Evolutionary conservation across 2,329 filamentous ascomycete species (phyloP), one percentile per base, ranked within the genome.

Genomic region (Lomentospora prolificans): DNA sequence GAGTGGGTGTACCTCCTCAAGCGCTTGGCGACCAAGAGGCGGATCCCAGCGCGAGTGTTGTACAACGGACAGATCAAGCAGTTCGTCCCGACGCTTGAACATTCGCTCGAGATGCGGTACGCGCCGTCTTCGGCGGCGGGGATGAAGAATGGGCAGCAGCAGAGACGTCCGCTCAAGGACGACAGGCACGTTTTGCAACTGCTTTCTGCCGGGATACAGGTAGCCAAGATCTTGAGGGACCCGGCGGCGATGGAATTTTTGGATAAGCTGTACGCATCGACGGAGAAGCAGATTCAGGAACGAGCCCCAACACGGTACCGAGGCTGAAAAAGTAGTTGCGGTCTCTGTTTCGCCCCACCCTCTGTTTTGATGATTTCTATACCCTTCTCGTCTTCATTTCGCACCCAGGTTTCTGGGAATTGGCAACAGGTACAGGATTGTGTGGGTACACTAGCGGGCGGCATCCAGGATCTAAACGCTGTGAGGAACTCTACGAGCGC

Each of bases 51-150:
- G 50, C 79, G 89, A 56, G 87, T 94, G 19, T 75, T 95, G 46
- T 94, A 92, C 75, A 89, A 94, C 67, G 87, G 88, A 58, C 89
- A 95, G 72, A 95, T 95, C 72, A 94, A 92, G 72, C 89, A 94
- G 70, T 84, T 95, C 69, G 87, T 94, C 61, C 94, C 89, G 44
- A 87, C 94, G 28, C 73, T 95, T 63, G 89, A 95, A 67, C 95
- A 94, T 70, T 91, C 87, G 51, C 75, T 95, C 64, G 89, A 92
- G 73, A 91, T 91, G 87, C 80, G 89, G 60, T 88, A 92, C 69
- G 87, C 87, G 58, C 86, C 88, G 51, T 48, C 44, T 2, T 48
- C 44, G 22, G 44, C 44, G 7, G 22, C 44, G 10, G 44, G 44
- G 44, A 48, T 48, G 44, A 48, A 48, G 19, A 48, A 48, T 19